Base-by-base conservation (phyloP, 805 yeast genomes). In the Spencermartinsiella europaea region DNA sequence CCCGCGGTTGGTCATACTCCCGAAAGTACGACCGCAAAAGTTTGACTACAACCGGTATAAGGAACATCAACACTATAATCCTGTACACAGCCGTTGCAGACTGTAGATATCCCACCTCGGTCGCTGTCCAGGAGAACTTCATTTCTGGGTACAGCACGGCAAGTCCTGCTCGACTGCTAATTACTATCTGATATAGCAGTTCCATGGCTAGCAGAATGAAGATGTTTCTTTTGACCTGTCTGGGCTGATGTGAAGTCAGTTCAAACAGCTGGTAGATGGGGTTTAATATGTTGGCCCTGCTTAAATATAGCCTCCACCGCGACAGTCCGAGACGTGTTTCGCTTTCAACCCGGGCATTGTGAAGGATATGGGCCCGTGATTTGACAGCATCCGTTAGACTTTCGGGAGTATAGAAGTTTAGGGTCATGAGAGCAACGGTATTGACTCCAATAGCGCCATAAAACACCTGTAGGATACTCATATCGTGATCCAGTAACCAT, bases 101-200 rank as follows among this genome's bases (percentile, higher is more conserved):
- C n/a, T 59, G 52, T 5, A 60, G 48, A 42, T 63, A 63, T 8
- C 67, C 67, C 1, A 56, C 36, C 47, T 63, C 62, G 5, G 63
- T 51, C 7, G 64, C 64, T 1, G 65, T 51, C 67, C 67, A 63
- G 14, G 53, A 54, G 44, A 62, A 63, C 44, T 42, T 38, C 40
- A 55, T 53, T 46, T 60, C 58, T 16, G 66, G 62, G 38, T 58
- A 63, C 17, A 62, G 49, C 21, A 60, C 40, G 3, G 55, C 52
- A 34, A 49, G 43, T 16, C 47, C 47, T 12, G 52, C 50, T 15
- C 55, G 47, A 5, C 50, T 47, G 34, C 40, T 44, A 10, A 48
- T 46, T 21, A 51, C 38, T 34, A 48, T 45, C 37, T 49, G 52
- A 33, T 45, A 51, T 1, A 51, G 31, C 17, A 48, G 25, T 34